Evolutionary conservation across 2,329 filamentous ascomycete genomes (phyloP).

Genomic region (Diaporthe capsici): DNA sequence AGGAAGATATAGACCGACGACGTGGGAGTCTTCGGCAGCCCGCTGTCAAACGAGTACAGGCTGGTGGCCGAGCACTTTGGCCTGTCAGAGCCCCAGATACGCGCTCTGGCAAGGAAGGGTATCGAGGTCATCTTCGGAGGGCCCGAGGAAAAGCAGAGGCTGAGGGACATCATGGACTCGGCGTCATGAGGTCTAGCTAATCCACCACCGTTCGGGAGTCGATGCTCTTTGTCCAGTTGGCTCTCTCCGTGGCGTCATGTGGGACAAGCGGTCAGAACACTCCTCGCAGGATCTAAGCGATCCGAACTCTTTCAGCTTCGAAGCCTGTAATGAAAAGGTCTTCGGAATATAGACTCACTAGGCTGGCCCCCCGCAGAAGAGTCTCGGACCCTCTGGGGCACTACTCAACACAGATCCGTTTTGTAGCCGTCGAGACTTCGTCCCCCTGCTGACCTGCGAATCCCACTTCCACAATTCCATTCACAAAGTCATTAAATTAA

Average conservation of each 20-base stretch:
- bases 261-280: background rate
- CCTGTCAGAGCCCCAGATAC: conserved; percentile 62
- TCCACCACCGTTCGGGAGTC: background rate
- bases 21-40: conserved; percentile 84
- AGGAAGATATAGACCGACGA: conserved; percentile 90
- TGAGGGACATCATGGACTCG: conserved; percentile 66
- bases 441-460: too few species aligned
- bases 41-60: conserved; percentile 81
- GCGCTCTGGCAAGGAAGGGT: conserved; percentile 70
- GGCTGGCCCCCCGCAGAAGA: background rate
- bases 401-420: background rate
- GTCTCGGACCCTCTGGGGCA: background rate
- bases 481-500: background rate
- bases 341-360: background rate
- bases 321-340: background rate
- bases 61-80: conserved; percentile 80
- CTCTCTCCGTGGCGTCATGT: background rate
- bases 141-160: conserved; percentile 70
- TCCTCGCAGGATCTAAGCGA: background rate
- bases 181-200: background rate
- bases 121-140: conserved; percentile 78
- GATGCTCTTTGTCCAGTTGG: background rate
- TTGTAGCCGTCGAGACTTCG: background rate
- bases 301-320: background rate
- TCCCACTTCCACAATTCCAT: background rate